These are phyloP conservation scores for Brassica rapa DNA, from an alignment of 345 rosid genomes.

Conservation along the genomic window DNA sequence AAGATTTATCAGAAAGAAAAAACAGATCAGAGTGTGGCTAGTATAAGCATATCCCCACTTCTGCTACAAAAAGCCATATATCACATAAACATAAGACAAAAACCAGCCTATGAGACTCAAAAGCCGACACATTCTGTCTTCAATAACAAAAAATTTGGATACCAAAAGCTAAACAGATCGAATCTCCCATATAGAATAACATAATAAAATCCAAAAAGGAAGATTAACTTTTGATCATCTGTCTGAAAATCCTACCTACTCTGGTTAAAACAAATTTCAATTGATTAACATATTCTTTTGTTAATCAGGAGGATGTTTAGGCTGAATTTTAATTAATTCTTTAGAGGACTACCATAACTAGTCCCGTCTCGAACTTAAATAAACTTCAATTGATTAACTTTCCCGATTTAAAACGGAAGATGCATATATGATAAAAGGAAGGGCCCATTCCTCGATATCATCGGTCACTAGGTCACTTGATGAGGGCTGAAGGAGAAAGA, in stretches of 20 bases:
- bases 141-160: slow-evolving; percentile 25
- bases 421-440: too few relatives aligned
- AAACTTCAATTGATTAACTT: too few relatives aligned
- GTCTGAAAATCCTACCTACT: slow-evolving; percentile 28
- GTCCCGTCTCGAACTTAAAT: too few relatives aligned
- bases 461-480: too few relatives aligned
- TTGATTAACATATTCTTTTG: too few relatives aligned
- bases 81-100: slow-evolving; percentile 27
- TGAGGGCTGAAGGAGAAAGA: too few relatives aligned
- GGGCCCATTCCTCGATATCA: too few relatives aligned
- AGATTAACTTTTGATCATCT: slow-evolving; percentile 27
- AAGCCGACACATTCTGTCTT: slow-evolving; percentile 30
- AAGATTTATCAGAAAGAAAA: too few relatives aligned
- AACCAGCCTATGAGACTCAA: slow-evolving; percentile 9
- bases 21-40: not conserved
- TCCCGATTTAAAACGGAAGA: too few relatives aligned
- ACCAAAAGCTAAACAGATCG: slow-evolving; percentile 28
- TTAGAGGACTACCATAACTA: too few relatives aligned
- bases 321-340: too few relatives aligned
- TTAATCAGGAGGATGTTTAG: too few relatives aligned
- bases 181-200: slow-evolving; percentile 11
- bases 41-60: slow-evolving; percentile 24
- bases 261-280: not conserved
- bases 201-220: slow-evolving; percentile 22
- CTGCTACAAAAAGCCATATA: not conserved